phyloP scores from a whole-genome alignment of 1,284 basidiomycete genomes.

The Puccinia novopanici region DNA sequence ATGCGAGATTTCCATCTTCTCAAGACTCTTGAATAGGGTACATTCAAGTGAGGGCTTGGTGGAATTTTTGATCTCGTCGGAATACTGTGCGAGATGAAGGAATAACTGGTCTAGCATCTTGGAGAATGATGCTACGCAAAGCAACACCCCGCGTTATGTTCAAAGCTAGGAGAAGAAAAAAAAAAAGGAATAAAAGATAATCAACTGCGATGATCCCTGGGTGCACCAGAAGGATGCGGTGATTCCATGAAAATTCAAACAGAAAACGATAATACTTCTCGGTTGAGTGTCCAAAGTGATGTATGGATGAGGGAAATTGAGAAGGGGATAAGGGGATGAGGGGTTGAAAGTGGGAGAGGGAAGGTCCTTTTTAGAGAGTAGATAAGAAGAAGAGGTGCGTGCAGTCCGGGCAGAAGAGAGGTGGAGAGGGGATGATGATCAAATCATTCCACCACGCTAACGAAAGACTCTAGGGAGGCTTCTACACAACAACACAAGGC shows the following conservation, averaged over 20 bases:
- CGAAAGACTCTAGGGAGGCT: neutral
- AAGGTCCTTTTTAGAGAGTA: neutral
- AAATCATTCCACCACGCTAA: neutral
- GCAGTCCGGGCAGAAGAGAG: neutral
- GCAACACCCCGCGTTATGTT: constrained; percentile 4
- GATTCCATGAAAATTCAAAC: constrained; percentile 12
- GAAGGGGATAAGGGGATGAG: neutral
- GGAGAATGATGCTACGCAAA: constrained; percentile 10
- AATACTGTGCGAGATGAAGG: constrained; percentile 40
- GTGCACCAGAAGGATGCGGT: constrained; percentile 19
- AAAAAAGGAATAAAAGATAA: neutral
- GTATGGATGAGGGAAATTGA: constrained; percentile 9
- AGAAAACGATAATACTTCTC: constrained; percentile 19
- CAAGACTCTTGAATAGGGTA: constrained; percentile 20
- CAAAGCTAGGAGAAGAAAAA: constrained; percentile 19
- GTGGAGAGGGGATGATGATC: neutral
- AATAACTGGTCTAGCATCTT: constrained; percentile 47
- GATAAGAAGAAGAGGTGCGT: neutral
- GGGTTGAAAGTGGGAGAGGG: neutral
- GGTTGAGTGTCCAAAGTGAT: neutral
- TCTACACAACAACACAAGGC: constrained; percentile 12
- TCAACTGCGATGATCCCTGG: constrained; percentile 16
- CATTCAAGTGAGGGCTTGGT: constrained; percentile 46
- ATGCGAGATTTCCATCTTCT: constrained; percentile 35
- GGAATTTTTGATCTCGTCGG: constrained; percentile 43